Base-by-base conservation (phyloP, 2,329 filamentous ascomycete species). In the Hypoxylon sp. region DNA sequence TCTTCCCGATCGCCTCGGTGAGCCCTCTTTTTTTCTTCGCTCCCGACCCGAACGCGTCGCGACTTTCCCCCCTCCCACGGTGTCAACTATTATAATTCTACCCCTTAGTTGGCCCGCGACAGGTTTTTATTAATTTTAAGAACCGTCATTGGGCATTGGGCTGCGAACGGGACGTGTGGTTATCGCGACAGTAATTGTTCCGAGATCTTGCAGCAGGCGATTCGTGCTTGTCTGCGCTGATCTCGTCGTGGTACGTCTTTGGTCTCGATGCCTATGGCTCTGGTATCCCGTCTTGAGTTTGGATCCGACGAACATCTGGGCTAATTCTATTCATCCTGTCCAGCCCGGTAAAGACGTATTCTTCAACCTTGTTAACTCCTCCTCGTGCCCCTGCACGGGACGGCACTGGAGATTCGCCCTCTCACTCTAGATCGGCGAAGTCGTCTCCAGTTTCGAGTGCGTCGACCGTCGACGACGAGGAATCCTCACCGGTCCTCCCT, bases 301-400 rank as follows among this genome's bases (percentile, higher is more conserved):
- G 42, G 43, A 58, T 43, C 42, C 48, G 40, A 47, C 55, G 6
- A 20, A 38, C 37, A 26, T 48, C 15, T 52, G 35, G 29, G 38
- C 59, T 62, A 65, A 66, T 60, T 42, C 15, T 49, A 26, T 18
- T n/a, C n/a, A 42, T 50, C 42, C 40, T 35, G 21, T 24, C 24
- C 18, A 75, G 72, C 73, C 72, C 65, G 69, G 73, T 73, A 73
- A 86, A 81, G 72, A 86, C 83, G 83, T 85, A 81, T 79, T 77
- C 81, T 71, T 72, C 74, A 79, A 78, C 72, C 67, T 72, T 77
- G 73, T 76, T 78, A 66, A 73, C 77, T 74, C 79, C 81, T 81
- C 82, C 83, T 83, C 77, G 81, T 86, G 84, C 84, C 70, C 70
- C 75, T 70, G 83, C 84, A 83, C 84, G 81, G 82, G 83, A 85